A percentile compares a stretch with the other conserved stretches of the same genome.
phyloP scores from a whole-genome alignment of 1,139 yeast species.

The Taiozyma onychis region DNA sequence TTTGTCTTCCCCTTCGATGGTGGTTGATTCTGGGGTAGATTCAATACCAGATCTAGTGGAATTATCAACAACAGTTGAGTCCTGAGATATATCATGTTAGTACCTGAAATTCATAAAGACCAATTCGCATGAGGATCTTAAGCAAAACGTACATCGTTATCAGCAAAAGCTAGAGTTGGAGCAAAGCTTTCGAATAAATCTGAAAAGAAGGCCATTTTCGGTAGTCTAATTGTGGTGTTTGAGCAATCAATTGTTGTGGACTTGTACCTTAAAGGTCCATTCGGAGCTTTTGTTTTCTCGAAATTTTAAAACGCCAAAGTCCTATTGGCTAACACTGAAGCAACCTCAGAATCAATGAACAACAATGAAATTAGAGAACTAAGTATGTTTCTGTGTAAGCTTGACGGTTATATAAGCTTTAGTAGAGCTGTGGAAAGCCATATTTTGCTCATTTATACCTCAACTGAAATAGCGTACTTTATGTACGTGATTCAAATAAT shows the following conservation, averaged over 20 bases:
- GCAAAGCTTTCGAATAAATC: constrained; percentile 78
- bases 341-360: not conserved
- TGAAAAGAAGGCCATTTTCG: constrained; percentile 45
- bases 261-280: not conserved
- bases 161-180: constrained; percentile 85
- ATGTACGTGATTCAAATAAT: not conserved
- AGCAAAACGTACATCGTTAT: constrained; percentile 25
- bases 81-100: not conserved
- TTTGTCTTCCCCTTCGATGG: constrained; percentile 2
- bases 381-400: not conserved
- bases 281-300: not conserved
- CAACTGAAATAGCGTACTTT: not conserved
- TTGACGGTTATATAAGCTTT: too few relatives aligned
- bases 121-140: not conserved
- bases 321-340: not conserved
- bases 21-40: constrained; percentile 2
- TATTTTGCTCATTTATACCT: not conserved
- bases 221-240: not conserved
- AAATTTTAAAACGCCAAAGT: not conserved
- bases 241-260: not conserved
- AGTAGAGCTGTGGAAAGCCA: not conserved
- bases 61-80: not conserved
- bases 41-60: constrained; percentile 15
- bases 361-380: not conserved
- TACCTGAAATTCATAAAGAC: not conserved